Conservation (phyloP, 129 eudicot genomes). For the Lactuca saligna region DNA sequence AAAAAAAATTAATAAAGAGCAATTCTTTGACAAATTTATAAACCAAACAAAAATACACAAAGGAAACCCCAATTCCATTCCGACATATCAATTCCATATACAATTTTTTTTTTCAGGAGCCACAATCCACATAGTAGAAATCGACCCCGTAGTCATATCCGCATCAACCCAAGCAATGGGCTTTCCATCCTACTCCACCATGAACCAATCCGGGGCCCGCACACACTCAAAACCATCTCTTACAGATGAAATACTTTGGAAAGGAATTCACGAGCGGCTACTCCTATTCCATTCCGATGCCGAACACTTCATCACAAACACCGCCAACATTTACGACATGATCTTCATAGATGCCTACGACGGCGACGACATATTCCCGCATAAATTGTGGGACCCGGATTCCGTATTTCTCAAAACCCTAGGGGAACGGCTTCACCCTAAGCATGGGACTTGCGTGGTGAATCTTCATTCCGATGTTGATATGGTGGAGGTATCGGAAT, state of each 20-base stretch:
- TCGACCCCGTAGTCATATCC: constrained; percentile 79
- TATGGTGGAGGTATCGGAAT: constrained; percentile 11
- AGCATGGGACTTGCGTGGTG: constrained; percentile 89
- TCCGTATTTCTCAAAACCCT: constrained; percentile 66
- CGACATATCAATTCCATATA: too few species aligned
- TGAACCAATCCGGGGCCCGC: constrained; percentile 49
- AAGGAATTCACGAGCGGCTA: constrained; percentile 75
- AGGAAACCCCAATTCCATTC: too few species aligned
- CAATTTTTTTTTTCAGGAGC: constrained; percentile 48
- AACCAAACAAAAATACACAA: too few species aligned
- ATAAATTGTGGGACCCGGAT: constrained; percentile 78
- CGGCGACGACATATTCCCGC: constrained; percentile 79
- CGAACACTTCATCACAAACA: constrained; percentile 56
- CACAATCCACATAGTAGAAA: constrained; percentile 65
- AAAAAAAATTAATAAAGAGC: too few species aligned
- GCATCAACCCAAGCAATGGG: constrained; percentile 94
- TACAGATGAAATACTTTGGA: constrained; percentile 67
- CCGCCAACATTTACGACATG: constrained; percentile 52
- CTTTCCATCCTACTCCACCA: constrained; percentile 65
- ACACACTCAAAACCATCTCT: constrained; percentile 36
- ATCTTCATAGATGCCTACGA: constrained; percentile 89
- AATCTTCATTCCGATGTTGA: constrained; percentile 80
- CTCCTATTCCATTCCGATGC: constrained; percentile 70
- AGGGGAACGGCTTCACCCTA: constrained; percentile 61
- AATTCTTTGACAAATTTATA: neutral